Base-by-base conservation (phyloP, 257 asterid genomes). In the Solanum tarijense region DNA sequence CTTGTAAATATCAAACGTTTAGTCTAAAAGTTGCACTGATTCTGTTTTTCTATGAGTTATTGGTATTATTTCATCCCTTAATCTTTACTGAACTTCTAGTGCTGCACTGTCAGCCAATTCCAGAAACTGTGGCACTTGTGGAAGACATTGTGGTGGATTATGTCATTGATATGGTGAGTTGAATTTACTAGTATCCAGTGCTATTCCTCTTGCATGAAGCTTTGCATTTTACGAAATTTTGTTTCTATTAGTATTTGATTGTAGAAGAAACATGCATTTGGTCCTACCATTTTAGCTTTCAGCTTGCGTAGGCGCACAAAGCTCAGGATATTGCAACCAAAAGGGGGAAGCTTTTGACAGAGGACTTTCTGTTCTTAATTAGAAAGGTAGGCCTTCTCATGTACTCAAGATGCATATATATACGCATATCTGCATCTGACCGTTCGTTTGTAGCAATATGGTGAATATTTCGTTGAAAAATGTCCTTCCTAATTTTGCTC, bases 71-170 rank as follows among this genome's bases (percentile, higher is more conserved):
- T 86, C n/a, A 13, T 74, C 39, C 83, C 38, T 31, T 46, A 16
- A 46, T 29, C 58, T 38, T 29, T 81, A 46, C 87, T 58, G 29
- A 83, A 46, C 31, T 20, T 39, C n/a, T 81, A 52, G 32, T 88
- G 72, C 58, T 91, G 90, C 52, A 46, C 71, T 86, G 34, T 23
- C 94, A 96, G 98, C 97, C 98, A 35, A 95, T 94, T 89, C 96
- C 98, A 2, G 98, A 97, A 90, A 96, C 98, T 35, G 95, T 96
- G 74, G 83, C 96, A 13, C 98, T 97, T 68, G 93, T 95, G 88
- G 99, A 97, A 89, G 98, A 97, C 89, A 93, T 95, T 48, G 99
- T 95, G 82, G 97, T 96, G 89, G 98, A 97, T 89, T 97, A 97
- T 87, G 98, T 97, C 89, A 93, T 96, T 11, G 98, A 95, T 89